These are phyloP conservation scores for Picea glauca DNA, from an alignment of 75 land plant species.

Conservation along the genomic window DNA sequence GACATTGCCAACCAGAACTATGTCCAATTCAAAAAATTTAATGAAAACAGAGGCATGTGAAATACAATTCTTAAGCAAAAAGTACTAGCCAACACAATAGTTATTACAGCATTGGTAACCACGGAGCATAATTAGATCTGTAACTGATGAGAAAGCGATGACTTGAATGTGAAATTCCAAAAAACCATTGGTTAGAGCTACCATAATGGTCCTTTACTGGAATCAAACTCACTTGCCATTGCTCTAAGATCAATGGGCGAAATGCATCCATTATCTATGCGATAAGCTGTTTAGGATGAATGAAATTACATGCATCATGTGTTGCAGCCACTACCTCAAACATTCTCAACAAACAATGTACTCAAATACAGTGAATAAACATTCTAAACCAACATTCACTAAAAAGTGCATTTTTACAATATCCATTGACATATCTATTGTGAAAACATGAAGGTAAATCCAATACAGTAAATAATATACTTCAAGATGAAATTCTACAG, in stretches of 20 bases:
- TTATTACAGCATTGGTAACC: neutral
- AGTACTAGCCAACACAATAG: neutral
- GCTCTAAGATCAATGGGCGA: neutral
- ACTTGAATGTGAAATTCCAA: neutral
- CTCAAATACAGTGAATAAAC: no score
- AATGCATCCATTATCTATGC: neutral
- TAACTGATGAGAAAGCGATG: neutral
- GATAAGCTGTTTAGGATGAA: neutral
- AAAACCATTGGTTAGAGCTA: neutral
- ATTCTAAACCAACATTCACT: no score
- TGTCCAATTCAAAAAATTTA: neutral
- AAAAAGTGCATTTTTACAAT: no score
- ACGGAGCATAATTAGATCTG: neutral
- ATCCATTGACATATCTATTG: no score
- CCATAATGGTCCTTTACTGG: neutral
- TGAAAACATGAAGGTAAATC: no score
- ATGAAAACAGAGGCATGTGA: neutral
- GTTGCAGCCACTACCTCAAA: no score
- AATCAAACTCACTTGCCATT: neutral
- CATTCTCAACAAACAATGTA: no score
- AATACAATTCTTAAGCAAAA: neutral
- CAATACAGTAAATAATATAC: no score
- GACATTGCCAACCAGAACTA: neutral
- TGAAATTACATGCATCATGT: neutral
- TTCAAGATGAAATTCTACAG: no score